A percentile compares a stretch with the other conserved stretches of the same genome.
Conservation (phyloP, 371 early-diverging fungal species). For the Conidiobolus coronatus region DNA sequence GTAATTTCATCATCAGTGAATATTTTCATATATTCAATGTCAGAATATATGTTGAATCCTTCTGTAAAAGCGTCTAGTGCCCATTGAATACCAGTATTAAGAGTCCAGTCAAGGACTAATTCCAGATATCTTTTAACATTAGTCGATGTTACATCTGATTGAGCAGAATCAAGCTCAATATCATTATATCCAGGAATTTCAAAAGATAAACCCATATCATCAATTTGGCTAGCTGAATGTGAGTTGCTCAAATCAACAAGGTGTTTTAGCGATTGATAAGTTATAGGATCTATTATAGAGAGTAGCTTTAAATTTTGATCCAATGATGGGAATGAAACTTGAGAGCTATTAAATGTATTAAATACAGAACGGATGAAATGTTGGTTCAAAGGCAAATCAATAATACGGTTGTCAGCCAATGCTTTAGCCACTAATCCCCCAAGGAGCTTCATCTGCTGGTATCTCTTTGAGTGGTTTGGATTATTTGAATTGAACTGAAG, state of each 20-base stretch:
- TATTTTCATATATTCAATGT: conserved; percentile 33
- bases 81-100: conserved; percentile 40
- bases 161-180: conserved; percentile 17
- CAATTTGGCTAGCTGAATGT: conserved; percentile 2
- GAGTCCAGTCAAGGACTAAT: conserved; percentile 32
- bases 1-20: conserved; percentile 52
- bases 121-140: conserved; percentile 57
- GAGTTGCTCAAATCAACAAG: background rate
- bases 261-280: background rate
- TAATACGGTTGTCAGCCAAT: conserved; percentile 60
- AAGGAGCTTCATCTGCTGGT: conserved; percentile 31
- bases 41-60: conserved; percentile 62
- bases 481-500: conserved; percentile 5
- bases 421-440: conserved; percentile 81
- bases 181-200: conserved; percentile 46
- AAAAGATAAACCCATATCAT: conserved; percentile 60
- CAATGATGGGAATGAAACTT: background rate
- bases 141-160: conserved; percentile 37
- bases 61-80: conserved; percentile 51
- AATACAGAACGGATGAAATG: conserved; percentile 46
- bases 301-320: background rate
- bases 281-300: background rate
- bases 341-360: conserved; percentile 6
- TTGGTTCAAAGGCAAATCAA: conserved; percentile 60
- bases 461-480: conserved; percentile 9